Percentiles rank a stretch among this genome's conserved stretches.
Evolutionary conservation across 2,329 filamentous ascomycete genomes (phyloP).

Genomic region (Sclerotinia sclerotiorum): DNA sequence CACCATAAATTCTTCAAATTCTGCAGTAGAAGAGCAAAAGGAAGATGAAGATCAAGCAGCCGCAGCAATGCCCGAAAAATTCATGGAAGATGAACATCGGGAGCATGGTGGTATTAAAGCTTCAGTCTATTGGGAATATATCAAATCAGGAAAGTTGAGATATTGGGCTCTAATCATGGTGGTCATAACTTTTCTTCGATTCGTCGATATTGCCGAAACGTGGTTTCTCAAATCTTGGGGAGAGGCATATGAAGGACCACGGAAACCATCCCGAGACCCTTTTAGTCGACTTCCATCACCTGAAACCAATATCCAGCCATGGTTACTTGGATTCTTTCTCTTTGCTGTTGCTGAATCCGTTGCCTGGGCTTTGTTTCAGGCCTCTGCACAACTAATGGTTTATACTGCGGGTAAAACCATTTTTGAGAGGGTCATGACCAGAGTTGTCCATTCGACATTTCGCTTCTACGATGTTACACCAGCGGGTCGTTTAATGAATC

Average conservation of each 20-base stretch:
- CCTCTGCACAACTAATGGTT: slow-evolving; percentile 72
- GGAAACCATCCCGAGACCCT: slow-evolving; percentile 37
- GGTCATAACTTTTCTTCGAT: slow-evolving; percentile 62
- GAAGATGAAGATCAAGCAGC: slow-evolving; percentile 40
- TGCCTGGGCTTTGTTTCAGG: slow-evolving; percentile 59
- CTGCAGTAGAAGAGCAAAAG: slow-evolving; percentile 32
- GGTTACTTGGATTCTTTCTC: slow-evolving; percentile 69
- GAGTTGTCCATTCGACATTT: slow-evolving; percentile 78
- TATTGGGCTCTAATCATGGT: slow-evolving; percentile 70
- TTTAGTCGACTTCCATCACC: slow-evolving; percentile 64
- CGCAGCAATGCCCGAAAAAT: slow-evolving; percentile 64
- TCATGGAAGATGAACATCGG: slow-evolving; percentile 75
- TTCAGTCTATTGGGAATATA: slow-evolving; percentile 79
- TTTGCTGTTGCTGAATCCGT: slow-evolving; percentile 63
- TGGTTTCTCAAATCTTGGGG: slow-evolving; percentile 90
- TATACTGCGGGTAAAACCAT: slow-evolving; percentile 75
- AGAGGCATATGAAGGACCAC: slow-evolving; percentile 61
- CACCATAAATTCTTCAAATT: slow-evolving; percentile 30
- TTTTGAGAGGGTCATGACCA: slow-evolving; percentile 70
- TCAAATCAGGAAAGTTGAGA: slow-evolving; percentile 72
- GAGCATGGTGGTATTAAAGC: slow-evolving; percentile 73
- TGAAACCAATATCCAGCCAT: slow-evolving; percentile 64
- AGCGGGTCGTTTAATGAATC: slow-evolving; percentile 86
- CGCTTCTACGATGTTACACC: slow-evolving; percentile 90
- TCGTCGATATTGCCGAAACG: slow-evolving; percentile 63